Evolutionary conservation across 305 asterid species (phyloP), one percentile per base, ranked within the genome.

Genomic region (Fraxinus baroniana): DNA sequence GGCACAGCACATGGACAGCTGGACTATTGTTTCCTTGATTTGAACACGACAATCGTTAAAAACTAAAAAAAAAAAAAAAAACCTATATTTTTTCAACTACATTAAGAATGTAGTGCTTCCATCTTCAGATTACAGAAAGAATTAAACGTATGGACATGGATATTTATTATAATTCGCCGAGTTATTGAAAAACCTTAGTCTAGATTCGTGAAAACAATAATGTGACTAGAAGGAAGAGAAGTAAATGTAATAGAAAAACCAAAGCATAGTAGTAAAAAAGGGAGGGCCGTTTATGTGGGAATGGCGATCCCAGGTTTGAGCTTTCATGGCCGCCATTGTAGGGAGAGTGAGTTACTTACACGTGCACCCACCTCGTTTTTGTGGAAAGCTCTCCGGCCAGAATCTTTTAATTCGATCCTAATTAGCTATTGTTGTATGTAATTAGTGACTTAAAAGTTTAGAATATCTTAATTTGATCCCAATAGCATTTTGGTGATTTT

Each of bases 211-310:
- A 76, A 17, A 36, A 57, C 46, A 44, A 24, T 74, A n/a, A 68
- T 76, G 35, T 9, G 80, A 72, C 55, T 36, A 57, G 33, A 46
- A 7, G 79, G 68, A 73, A 44, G 78, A 82, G 78, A 62, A 86
- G 73, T 81, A 85, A 78, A 80, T 60, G 87, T 86, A 44, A 73
- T 44, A 80, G 17, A 46, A 49, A 79, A 74, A 78, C 86, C 85
- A 82, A 85, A 86, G 91, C 88, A 85, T 88, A 85, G 91, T 84
- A 87, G 90, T 86, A 85, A 91, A 91, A 86, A 87, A 90, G 83
- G 90, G 87, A 82, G 77, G 85, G 91, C 87, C 77, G 81, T 81
- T 76, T 78, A 46, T 64, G 87, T 84, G 84, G 55, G 81, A 85
- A 78, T 71, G 82, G 88, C 80, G 87, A 88, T 86, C 87, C 86